Evolutionary conservation across 2,329 filamentous ascomycete species (phyloP).

Genomic region (Scolecobasidium constrictum): DNA sequence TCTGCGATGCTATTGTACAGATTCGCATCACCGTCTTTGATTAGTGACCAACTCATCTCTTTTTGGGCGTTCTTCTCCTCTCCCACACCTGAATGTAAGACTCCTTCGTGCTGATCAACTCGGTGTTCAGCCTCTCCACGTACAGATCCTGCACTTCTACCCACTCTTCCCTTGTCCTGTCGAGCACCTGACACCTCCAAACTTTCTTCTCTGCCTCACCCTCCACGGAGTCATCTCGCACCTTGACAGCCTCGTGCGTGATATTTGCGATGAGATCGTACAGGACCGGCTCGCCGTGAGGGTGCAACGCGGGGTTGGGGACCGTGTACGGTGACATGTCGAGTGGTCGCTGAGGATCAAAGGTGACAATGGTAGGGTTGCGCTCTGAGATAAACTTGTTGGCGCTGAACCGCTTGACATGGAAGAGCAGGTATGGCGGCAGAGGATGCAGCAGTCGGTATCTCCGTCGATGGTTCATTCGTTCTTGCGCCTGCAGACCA

Average conservation of each 20-base stretch:
- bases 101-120: slow-evolving; percentile 86
- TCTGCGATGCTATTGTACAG: no score
- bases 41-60: no score
- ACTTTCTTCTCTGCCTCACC: slow-evolving; percentile 86
- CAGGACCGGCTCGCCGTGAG: slow-evolving; percentile 68
- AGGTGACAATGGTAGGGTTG: slow-evolving; percentile 97
- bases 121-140: slow-evolving; percentile 78
- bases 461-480: slow-evolving; percentile 75
- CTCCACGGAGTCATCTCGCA: slow-evolving; percentile 70
- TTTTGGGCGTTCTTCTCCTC: slow-evolving; percentile 49
- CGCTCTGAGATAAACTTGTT: slow-evolving; percentile 96
- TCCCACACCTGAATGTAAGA: slow-evolving; percentile 97
- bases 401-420: slow-evolving; percentile 91
- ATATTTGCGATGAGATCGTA: slow-evolving; percentile 97
- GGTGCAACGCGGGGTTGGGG: slow-evolving; percentile 62
- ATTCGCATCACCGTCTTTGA: no score
- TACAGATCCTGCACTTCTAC: slow-evolving; percentile 88
- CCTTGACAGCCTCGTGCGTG: slow-evolving; percentile 71
- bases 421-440: slow-evolving; percentile 82
- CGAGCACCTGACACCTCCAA: slow-evolving; percentile 85
- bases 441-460: slow-evolving; percentile 85
- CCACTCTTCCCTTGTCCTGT: slow-evolving; percentile 78
- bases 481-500: slow-evolving; percentile 75
- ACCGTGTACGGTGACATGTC: slow-evolving; percentile 89
- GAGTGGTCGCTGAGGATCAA: slow-evolving; percentile 64